Base-by-base conservation (phyloP, 495 filamentous ascomycete species). In the Hypoxylon subgilvum region DNA sequence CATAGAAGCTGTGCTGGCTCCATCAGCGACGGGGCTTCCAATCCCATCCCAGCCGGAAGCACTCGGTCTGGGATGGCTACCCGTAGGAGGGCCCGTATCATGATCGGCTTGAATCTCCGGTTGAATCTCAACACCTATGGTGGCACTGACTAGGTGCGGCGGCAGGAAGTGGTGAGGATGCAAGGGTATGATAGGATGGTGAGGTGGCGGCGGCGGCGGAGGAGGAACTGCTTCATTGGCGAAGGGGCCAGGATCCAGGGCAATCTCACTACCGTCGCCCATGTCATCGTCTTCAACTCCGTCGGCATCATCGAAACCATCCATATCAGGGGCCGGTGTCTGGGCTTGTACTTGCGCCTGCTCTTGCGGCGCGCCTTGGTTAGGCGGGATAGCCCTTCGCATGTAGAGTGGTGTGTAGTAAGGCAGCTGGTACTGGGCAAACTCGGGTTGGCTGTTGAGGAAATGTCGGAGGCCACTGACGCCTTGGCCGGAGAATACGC, bases 401-500 rank as follows among this genome's bases (percentile, higher is more conserved):
- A 42, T 39, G 13, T 46, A 17, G 14, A 36, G 56, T 10, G 50
- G 45, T 25, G n/a, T 56, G 21, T 14, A 12, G 21, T 56, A 54
- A 4, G 16, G 18, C 8, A 47, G 18, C 6, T 13, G 63, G 44
- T 53, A 55, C 14, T 61, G 62, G 18, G 65, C 67, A 53, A 75
- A 71, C 25, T 63, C 59, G 0, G 67, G 61, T 25, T 76, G 67
- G 12, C 65, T 78, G 59, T 95, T 96, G 25, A 98, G 78, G 64
- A 89, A 85, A 18, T 83, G 76, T 18, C 95, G 90, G 3, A 99
- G 82, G 40, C 81, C 79, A 25, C 77, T 77, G 21, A 99, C 95
- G 16, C 92, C 92, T 28, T 83, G 77, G 7, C 95, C 94, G 13
- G 91, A 96, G 72, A 97, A 99, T 34, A 99, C 95, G 69, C 95